phyloP scores from a whole-genome alignment of 2,329 filamentous ascomycete species.

The Colletotrichum neosansevieriae region DNA sequence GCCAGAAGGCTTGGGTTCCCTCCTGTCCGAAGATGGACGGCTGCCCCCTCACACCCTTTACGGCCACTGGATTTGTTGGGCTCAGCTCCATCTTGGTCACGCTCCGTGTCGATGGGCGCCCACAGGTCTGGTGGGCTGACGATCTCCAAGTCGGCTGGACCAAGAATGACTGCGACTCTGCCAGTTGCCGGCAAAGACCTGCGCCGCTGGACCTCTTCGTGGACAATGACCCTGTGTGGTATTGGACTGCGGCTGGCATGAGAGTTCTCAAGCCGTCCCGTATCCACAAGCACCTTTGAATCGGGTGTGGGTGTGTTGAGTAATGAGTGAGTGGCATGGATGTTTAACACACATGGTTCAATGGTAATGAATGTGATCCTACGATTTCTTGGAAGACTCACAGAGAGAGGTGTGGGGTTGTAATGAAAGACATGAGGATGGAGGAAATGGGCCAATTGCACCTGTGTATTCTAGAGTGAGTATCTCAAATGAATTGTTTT shows the following conservation, averaged over 20 bases:
- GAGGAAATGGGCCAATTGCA: constrained; percentile 35
- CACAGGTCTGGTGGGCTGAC: constrained; percentile 57
- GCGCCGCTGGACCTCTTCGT: not conserved
- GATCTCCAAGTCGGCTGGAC: constrained; percentile 56
- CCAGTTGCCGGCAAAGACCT: constrained; percentile 48
- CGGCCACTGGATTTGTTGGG: constrained; percentile 53
- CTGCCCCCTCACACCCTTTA: constrained; percentile 51
- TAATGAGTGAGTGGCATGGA: constrained; percentile 1
- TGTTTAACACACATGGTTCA: not conserved
- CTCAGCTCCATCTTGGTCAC: constrained; percentile 55
- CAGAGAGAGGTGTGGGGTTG: constrained; percentile 14
- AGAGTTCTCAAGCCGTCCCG: constrained; percentile 29
- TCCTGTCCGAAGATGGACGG: constrained; percentile 52
- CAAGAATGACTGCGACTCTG: constrained; percentile 55
- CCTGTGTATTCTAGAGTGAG: constrained; percentile 35
- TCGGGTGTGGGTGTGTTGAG: not conserved
- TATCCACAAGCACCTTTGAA: constrained; percentile 11
- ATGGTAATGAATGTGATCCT: constrained; percentile 18
- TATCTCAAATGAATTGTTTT: constrained; percentile 38
- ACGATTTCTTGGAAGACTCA: constrained; percentile 38
- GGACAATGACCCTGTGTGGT: constrained; percentile 18
- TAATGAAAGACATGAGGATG: constrained; percentile 28
- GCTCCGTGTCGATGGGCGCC: constrained; percentile 52
- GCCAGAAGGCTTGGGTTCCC: constrained; percentile 54
- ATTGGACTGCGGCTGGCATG: constrained; percentile 24